These are phyloP conservation scores for Alnus rubra DNA, from an alignment of 306 rosid species.

Conservation along the genomic window DNA sequence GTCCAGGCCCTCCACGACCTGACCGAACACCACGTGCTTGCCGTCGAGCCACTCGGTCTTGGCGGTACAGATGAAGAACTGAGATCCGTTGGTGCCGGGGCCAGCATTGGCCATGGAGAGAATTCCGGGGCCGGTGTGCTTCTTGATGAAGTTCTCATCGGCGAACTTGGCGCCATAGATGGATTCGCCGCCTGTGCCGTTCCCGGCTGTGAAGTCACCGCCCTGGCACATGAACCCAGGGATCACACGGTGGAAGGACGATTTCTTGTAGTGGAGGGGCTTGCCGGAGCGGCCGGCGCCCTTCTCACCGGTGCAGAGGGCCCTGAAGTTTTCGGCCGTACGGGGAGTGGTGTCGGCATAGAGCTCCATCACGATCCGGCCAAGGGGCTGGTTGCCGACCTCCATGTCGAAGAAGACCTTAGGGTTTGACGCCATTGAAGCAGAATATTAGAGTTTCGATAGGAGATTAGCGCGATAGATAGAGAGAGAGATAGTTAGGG, in stretches of 20 bases:
- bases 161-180: slow-evolving; percentile 89
- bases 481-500: neutral
- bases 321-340: slow-evolving; percentile 94
- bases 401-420: slow-evolving; percentile 79
- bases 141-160: slow-evolving; percentile 85
- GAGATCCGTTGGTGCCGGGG: slow-evolving; percentile 89
- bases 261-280: slow-evolving; percentile 87
- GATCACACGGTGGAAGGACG: slow-evolving; percentile 89
- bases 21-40: slow-evolving; percentile 88
- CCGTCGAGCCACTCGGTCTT: slow-evolving; percentile 95
- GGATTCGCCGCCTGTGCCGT: slow-evolving; percentile 94
- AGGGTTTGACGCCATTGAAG: slow-evolving; percentile 59
- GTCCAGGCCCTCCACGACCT: slow-evolving; percentile 65
- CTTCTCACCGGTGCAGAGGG: slow-evolving; percentile 97
- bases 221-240: slow-evolving; percentile 95
- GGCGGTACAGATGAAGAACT: slow-evolving; percentile 85
- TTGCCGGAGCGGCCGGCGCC: slow-evolving; percentile 73
- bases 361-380: slow-evolving; percentile 88
- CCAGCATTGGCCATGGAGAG: slow-evolving; percentile 94
- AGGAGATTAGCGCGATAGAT: neutral
- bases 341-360: slow-evolving; percentile 66
- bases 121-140: slow-evolving; percentile 86
- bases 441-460: neutral
- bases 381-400: slow-evolving; percentile 57
- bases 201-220: slow-evolving; percentile 90